Evolutionary conservation across 2,329 filamentous ascomycete genomes (phyloP).

Genomic region (Hymenoscyphus linearis): DNA sequence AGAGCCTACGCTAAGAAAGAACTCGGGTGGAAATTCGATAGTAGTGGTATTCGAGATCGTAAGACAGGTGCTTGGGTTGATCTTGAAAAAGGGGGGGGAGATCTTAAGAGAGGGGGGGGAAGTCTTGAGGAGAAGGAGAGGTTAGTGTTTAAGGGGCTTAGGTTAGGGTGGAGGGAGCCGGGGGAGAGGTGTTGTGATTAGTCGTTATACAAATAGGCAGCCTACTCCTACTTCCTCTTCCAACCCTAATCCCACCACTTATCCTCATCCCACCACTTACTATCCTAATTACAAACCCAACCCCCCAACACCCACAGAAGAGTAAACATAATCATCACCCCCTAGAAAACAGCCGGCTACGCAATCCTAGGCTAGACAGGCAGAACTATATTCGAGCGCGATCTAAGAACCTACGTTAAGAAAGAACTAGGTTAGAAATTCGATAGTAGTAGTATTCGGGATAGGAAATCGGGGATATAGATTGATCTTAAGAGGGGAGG

Average conservation of each 20-base stretch:
- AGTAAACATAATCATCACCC: slow-evolving; percentile 87
- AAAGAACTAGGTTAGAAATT: slow-evolving; percentile 72
- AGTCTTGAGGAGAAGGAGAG: slow-evolving; percentile 71
- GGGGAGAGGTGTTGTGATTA: slow-evolving; percentile 50
- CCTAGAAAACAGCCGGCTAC: slow-evolving; percentile 85
- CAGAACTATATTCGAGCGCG: slow-evolving; percentile 83
- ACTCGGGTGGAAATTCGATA: slow-evolving; percentile 80
- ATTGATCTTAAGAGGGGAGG: slow-evolving; percentile 66
- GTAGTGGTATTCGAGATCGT: slow-evolving; percentile 72
- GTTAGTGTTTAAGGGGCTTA: slow-evolving; percentile 73
- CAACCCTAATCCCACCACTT: too few species aligned
- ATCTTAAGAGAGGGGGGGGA: slow-evolving; percentile 54
- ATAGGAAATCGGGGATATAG: slow-evolving; percentile 57
- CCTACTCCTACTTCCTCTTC: too few species aligned
- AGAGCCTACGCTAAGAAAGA: slow-evolving; percentile 70
- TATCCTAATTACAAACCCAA: too few species aligned
- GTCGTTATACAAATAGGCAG: too few species aligned
- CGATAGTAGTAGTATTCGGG: slow-evolving; percentile 80
- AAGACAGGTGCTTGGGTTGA: slow-evolving; percentile 65
- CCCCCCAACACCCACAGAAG: slow-evolving; percentile 74
- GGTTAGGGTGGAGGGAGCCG: slow-evolving; percentile 60
- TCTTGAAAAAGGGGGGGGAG: slow-evolving; percentile 55
- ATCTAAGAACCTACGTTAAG: slow-evolving; percentile 76
- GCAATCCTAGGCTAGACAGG: slow-evolving; percentile 85
- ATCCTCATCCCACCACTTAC: too few species aligned